Percentiles rank a stretch among this genome's conserved stretches.
Evolutionary conservation across 2,329 filamentous ascomycete species (phyloP).

Genomic region (Verticillium zaregamsianum): DNA sequence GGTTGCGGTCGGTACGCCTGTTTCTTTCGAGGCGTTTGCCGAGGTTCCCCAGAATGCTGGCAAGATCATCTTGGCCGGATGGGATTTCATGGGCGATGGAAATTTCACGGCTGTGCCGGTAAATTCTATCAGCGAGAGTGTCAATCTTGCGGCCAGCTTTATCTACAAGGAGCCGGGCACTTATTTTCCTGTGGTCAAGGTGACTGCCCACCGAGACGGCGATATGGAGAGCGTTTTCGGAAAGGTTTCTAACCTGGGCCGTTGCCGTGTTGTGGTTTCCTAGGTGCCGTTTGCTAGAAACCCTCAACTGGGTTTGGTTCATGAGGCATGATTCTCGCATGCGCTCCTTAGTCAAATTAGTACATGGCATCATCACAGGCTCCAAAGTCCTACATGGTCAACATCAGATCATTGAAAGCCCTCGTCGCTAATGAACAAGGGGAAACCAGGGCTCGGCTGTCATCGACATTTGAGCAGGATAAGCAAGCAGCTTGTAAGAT

Average conservation of each 20-base stretch:
- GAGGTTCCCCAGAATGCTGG: conserved; percentile 8
- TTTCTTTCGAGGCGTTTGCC: conserved; percentile 4
- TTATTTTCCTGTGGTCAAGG: neutral
- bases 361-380: too few relatives aligned
- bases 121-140: neutral
- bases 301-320: too few relatives aligned
- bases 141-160: neutral
- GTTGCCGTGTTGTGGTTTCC: neutral
- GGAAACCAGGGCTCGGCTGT: neutral
- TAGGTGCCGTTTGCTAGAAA: neutral
- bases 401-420: too few relatives aligned
- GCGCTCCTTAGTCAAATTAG: too few relatives aligned
- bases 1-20: neutral
- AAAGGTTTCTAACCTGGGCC: neutral
- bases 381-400: too few relatives aligned
- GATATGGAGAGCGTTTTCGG: neutral
- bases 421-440: too few relatives aligned
- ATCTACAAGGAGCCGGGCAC: neutral
- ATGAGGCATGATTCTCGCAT: too few relatives aligned
- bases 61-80: conserved; percentile 11
- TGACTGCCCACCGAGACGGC: neutral
- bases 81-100: conserved; percentile 7
- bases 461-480: neutral
- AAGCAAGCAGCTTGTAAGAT: neutral
- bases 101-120: neutral